Evolutionary conservation across 2,329 filamentous ascomycete species (phyloP).

Genomic region (Geosmithia morbida): DNA sequence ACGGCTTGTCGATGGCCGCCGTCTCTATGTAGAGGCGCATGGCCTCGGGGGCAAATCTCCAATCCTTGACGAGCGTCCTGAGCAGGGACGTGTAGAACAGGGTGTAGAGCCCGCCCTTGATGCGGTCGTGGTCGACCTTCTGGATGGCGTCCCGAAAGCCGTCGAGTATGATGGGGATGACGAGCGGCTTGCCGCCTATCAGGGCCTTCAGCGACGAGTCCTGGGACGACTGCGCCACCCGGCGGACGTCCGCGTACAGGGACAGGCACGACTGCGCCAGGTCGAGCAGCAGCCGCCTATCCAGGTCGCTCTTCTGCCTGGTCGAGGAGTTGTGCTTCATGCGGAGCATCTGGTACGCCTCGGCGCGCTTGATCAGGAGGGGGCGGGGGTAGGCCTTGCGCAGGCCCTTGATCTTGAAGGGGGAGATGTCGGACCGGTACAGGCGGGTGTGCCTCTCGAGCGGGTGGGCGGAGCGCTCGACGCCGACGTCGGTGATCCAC

Average conservation of each 20-base stretch:
- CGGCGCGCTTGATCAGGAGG: slow-evolving; percentile 80
- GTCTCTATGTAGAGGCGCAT: slow-evolving; percentile 84
- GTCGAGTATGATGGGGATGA: slow-evolving; percentile 77
- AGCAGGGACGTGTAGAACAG: slow-evolving; percentile 77
- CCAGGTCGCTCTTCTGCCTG: slow-evolving; percentile 76
- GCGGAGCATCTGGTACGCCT: slow-evolving; percentile 90
- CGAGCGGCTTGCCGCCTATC: slow-evolving; percentile 72
- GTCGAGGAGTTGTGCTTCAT: slow-evolving; percentile 85
- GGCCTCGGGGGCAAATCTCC: slow-evolving; percentile 85
- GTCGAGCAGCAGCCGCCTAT: slow-evolving; percentile 73
- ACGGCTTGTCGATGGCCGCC: slow-evolving; percentile 81
- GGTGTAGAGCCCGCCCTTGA: slow-evolving; percentile 90
- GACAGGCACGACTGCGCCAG: slow-evolving; percentile 83
- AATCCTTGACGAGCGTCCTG: slow-evolving; percentile 79
- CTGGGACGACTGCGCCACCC: slow-evolving; percentile 79
- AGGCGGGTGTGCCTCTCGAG: slow-evolving; percentile 76
- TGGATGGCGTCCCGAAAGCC: slow-evolving; percentile 67
- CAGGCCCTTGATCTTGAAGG: slow-evolving; percentile 88
- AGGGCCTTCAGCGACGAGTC: slow-evolving; percentile 90
- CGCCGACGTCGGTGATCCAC: slow-evolving; percentile 96
- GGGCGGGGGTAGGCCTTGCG: slow-evolving; percentile 88
- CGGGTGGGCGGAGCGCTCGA: slow-evolving; percentile 87
- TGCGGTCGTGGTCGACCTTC: slow-evolving; percentile 70
- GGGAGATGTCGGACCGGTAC: slow-evolving; percentile 72
- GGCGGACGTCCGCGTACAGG: slow-evolving; percentile 86